Evolutionary conservation across 2,329 filamentous ascomycete species (phyloP).

Genomic region (Aspergillus versicolor): DNA sequence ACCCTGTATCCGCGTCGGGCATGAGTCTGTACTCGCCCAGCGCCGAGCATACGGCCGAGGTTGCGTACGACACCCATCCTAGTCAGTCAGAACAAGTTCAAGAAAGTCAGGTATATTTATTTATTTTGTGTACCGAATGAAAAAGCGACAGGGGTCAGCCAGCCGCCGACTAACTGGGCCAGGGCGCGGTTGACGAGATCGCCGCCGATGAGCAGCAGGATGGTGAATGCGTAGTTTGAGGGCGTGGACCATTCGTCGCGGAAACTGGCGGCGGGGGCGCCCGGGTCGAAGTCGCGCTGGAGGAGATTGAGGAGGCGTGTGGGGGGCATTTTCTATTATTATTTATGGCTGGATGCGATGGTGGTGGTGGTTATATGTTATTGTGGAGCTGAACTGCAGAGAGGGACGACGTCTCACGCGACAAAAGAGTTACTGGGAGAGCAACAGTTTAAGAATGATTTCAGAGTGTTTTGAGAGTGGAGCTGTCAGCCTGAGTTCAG

Average conservation of each 20-base stretch:
- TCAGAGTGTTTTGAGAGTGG: too few species aligned
- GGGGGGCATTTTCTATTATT: not conserved
- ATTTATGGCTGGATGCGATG: too few species aligned
- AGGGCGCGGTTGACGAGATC: constrained; percentile 38
- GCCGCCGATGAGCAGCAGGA: constrained; percentile 39
- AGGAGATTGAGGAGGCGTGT: not conserved
- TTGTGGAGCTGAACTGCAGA: too few species aligned
- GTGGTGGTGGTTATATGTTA: too few species aligned
- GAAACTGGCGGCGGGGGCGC: not conserved
- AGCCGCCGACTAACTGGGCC: constrained; percentile 30
- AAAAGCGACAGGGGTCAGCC: constrained; percentile 35
- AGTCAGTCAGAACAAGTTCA: not conserved
- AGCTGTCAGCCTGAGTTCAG: too few species aligned
- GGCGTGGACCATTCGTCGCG: constrained; percentile 19
- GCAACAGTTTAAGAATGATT: too few species aligned
- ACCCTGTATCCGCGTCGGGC: constrained; percentile 33
- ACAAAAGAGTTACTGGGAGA: too few species aligned
- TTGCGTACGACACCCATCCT: constrained; percentile 38
- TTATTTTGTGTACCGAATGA: constrained; percentile 30
- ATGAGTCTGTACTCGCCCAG: constrained; percentile 36
- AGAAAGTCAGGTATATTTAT: too few species aligned
- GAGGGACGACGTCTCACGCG: too few species aligned
- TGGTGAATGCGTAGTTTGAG: constrained; percentile 27
- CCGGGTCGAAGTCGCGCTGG: constrained; percentile 4
- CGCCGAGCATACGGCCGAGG: constrained; percentile 28